A percentile compares a stretch with the other conserved stretches of the same genome.
These are phyloP conservation scores for Pseudogymnoascus sp. DNA, from an alignment of 2,329 filamentous ascomycete species.

Conservation along the genomic window DNA sequence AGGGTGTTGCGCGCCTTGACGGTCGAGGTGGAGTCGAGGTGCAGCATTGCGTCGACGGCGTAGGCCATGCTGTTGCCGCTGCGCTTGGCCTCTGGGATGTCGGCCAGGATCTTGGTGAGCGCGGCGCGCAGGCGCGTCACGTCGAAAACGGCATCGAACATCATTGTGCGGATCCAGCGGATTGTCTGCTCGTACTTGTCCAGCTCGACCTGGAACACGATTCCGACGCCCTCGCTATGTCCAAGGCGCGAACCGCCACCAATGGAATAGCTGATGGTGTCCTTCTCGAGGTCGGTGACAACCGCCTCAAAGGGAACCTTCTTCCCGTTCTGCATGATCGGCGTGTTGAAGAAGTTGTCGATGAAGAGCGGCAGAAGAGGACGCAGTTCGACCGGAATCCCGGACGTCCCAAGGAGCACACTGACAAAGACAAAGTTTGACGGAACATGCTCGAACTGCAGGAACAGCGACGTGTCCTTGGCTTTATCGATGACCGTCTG, in stretches of 20 bases:
- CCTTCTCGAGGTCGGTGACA: slow-evolving; percentile 81
- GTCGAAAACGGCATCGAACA: slow-evolving; percentile 87
- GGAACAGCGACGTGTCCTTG: slow-evolving; percentile 60
- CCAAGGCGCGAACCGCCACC: slow-evolving; percentile 60
- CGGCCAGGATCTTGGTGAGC: slow-evolving; percentile 75
- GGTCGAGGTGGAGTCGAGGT: slow-evolving; percentile 69
- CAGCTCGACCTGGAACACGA: slow-evolving; percentile 79
- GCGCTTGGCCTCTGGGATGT: slow-evolving; percentile 87
- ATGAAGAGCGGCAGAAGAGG: slow-evolving; percentile 78
- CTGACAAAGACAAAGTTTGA: slow-evolving; percentile 87
- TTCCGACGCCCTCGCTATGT: slow-evolving; percentile 72
- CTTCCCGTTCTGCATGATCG: slow-evolving; percentile 68
- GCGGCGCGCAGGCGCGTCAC: slow-evolving; percentile 54
- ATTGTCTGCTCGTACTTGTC: slow-evolving; percentile 80
- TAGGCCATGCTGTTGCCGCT: slow-evolving; percentile 64
- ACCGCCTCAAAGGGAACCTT: slow-evolving; percentile 84
- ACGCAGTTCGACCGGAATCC: slow-evolving; percentile 72
- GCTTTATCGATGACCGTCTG: slow-evolving; percentile 72
- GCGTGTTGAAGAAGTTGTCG: slow-evolving; percentile 91
- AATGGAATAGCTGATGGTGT: slow-evolving; percentile 79
- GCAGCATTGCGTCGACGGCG: slow-evolving; percentile 67
- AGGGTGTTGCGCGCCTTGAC: slow-evolving; percentile 72
- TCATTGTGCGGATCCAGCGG: slow-evolving; percentile 74
- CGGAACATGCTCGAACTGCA: slow-evolving; percentile 94
- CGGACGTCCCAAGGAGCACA: slow-evolving; percentile 69